A percentile compares a stretch with the other conserved stretches of the same genome.
Conservation (phyloP, 345 rosid species). For the Chamaenerion angustifolium region DNA sequence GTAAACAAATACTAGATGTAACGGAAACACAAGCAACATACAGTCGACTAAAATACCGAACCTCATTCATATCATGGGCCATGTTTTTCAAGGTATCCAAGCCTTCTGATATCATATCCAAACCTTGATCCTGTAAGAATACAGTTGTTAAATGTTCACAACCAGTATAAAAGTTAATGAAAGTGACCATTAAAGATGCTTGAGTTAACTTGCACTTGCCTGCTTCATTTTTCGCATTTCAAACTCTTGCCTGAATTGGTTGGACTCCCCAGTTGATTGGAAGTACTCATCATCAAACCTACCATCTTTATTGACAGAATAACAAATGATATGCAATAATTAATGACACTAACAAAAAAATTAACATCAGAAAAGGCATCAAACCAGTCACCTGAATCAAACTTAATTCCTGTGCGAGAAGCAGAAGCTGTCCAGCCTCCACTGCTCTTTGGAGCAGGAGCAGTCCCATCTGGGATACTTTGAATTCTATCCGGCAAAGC, state of each 20-base stretch:
- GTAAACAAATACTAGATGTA: background rate
- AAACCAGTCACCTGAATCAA: conserved; percentile 68
- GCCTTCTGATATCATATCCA: conserved; percentile 59
- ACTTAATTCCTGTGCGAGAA: conserved; percentile 66
- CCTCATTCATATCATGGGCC: conserved; percentile 68
- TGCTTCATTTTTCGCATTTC: conserved; percentile 88
- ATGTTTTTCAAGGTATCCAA: conserved; percentile 49
- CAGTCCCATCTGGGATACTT: conserved; percentile 86
- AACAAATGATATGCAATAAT: background rate
- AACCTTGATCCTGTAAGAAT: conserved; percentile 44
- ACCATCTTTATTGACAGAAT: conserved; percentile 32
- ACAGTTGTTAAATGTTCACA: background rate
- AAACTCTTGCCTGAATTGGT: conserved; percentile 76
- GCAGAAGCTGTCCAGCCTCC: conserved; percentile 71
- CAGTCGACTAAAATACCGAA: conserved; percentile 4
- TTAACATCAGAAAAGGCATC: background rate
- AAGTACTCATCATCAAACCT: conserved; percentile 76
- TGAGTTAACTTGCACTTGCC: conserved; percentile 47
- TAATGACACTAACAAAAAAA: background rate
- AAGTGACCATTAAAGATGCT: background rate
- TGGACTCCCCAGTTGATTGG: conserved; percentile 65
- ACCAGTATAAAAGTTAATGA: background rate
- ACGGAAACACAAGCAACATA: background rate
- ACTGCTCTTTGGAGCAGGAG: conserved; percentile 60
- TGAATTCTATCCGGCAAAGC: conserved; percentile 89